Evolutionary conservation across 345 rosid genomes (phyloP), one percentile per base, ranked within the genome.

Genomic region (Nephelium lappaceum): DNA sequence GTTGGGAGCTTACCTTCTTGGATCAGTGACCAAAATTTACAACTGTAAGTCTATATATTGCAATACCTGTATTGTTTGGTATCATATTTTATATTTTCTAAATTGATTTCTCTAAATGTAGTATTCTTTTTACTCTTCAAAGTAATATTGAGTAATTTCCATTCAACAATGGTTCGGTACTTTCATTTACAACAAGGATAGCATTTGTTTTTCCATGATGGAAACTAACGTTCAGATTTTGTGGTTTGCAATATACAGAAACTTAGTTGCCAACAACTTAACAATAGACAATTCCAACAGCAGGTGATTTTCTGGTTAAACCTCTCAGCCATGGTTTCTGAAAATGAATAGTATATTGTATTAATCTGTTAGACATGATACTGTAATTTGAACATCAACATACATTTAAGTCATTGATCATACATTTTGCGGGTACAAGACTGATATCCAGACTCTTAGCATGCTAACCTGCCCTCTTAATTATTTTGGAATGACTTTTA

Each of bases 211-310:
- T 18, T 4, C 41, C 39, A 67, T 49, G 53, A 16, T 74, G 81
- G 81, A 80, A 75, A 73, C 74, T 81, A 39, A 65, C 41, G 38
- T 8, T 11, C 18, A 55, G 6, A 9, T 58, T 72, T 76, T 11
- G 69, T 43, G 69, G 79, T 63, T 83, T 71, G 8, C 11, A 19
- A 23, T 82, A 55, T 90, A 88, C 92, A 95, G 97, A 38, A 95
- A 90, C 84, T 47, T 93, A 31, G 88, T 95, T 60, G 93, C 84
- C 83, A 93, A 93, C 85, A 89, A 87, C 85, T 90, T 95, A 79
- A 85, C 91, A 27, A 65, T 87, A 53, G 84, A 69, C 61, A 73
- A 67, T 63, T 80, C 87, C 63, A 82, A 82, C 74, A 83, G 36
- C 82, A 83, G 93, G 97, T 94, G 63, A 58, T 60, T 43, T 27